Percentiles rank a stretch among this genome's conserved stretches.
Conservation (phyloP, 305 asterid species). For the Fraxinus sp. region DNA sequence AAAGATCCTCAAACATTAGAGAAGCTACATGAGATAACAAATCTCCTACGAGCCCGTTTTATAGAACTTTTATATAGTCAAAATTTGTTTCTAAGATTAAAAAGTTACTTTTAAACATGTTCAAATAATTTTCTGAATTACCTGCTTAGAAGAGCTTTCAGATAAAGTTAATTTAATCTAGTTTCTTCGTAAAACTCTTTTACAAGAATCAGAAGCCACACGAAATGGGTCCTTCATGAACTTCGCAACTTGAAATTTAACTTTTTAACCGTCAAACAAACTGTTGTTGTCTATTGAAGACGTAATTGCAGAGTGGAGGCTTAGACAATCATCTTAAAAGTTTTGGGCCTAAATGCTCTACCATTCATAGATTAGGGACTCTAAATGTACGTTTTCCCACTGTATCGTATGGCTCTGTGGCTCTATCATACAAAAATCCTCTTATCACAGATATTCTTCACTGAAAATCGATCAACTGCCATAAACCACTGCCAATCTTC, state of each 20-base stretch:
- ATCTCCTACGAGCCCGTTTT: background rate
- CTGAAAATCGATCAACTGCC: background rate
- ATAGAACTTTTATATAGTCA: too few relatives aligned
- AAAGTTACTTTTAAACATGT: too few relatives aligned
- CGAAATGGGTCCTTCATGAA: background rate
- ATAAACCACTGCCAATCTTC: background rate
- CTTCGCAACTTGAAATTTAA: background rate
- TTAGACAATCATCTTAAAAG: background rate
- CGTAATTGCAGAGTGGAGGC: background rate
- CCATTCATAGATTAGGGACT: background rate
- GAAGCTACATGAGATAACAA: background rate
- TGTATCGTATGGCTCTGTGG: background rate
- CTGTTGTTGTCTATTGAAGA: background rate
- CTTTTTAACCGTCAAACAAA: background rate
- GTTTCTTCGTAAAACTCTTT: background rate
- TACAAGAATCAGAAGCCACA: too few relatives aligned
- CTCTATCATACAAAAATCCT: background rate
- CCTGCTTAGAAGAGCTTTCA: too few relatives aligned
- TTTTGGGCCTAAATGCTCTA: background rate
- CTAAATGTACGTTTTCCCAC: background rate
- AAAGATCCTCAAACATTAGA: background rate
- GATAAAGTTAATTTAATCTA: too few relatives aligned
- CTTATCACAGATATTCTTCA: background rate
- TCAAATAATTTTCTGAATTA: too few relatives aligned
- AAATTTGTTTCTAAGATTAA: too few relatives aligned